phyloP scores from a whole-genome alignment of 2,329 filamentous ascomycete genomes.

The Pseudogymnoascus sp. region DNA sequence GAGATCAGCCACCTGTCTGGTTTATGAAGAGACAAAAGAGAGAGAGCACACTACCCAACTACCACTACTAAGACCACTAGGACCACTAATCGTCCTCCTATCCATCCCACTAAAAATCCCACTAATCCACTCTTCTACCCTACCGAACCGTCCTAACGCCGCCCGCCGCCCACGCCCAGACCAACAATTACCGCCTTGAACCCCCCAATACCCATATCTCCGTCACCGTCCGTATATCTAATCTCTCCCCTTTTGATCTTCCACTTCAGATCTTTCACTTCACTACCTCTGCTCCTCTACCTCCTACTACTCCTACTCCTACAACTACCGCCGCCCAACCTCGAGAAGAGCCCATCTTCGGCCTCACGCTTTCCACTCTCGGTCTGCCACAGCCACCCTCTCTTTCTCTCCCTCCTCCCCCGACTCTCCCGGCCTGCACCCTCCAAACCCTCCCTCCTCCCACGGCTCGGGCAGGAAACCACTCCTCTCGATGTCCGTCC shows the following conservation, averaged over 20 bases:
- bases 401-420: background rate
- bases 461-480: slow-evolving; percentile 7
- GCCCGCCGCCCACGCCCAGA: background rate
- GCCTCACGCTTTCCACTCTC: background rate
- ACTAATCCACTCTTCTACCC: background rate
- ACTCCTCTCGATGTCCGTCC: slow-evolving; percentile 2
- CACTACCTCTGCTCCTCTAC: background rate
- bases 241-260: background rate
- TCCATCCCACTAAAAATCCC: too few relatives aligned
- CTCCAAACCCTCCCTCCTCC: slow-evolving; percentile 6
- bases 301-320: background rate
- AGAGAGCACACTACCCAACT: background rate
- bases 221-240: background rate
- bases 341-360: background rate
- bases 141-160: background rate
- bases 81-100: background rate
- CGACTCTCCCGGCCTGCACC: slow-evolving; percentile 2
- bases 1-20: background rate
- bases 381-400: background rate
- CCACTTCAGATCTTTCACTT: background rate
- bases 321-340: background rate
- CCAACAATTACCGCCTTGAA: background rate
- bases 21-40: background rate
- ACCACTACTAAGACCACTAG: background rate
- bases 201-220: background rate